phyloP scores from a whole-genome alignment of 2,329 filamentous ascomycete genomes.

The Coniochaeta hoffmannii region DNA sequence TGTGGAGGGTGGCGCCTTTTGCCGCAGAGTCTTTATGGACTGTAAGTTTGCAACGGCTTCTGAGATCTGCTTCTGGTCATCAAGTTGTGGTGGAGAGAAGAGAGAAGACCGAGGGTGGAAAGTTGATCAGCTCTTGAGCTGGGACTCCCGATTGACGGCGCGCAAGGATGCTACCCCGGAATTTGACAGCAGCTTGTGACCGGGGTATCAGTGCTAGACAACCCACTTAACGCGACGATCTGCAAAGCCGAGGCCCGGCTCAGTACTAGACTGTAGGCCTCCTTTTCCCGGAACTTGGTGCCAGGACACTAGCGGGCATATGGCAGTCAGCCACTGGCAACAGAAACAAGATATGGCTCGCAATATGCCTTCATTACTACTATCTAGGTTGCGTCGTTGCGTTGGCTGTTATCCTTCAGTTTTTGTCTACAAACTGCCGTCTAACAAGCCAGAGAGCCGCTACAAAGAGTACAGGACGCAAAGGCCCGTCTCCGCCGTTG shows the following conservation, averaged over 20 bases:
- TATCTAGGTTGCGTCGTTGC: background rate
- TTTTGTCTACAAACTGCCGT: background rate
- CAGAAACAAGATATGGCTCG: background rate
- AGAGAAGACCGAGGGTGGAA: background rate
- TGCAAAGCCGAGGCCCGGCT: background rate
- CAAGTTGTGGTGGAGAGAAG: background rate
- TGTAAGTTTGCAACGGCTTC: no score
- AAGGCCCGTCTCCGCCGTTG: background rate
- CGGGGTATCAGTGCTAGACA: background rate
- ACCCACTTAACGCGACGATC: background rate
- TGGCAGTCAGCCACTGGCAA: background rate
- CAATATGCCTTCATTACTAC: constrained; percentile 1
- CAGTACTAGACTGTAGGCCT: background rate
- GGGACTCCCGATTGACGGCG: background rate
- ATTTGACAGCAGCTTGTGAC: background rate
- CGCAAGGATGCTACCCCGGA: background rate
- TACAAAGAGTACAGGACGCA: background rate
- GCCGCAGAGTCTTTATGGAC: no score
- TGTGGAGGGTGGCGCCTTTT: background rate
- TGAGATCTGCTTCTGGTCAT: no score
- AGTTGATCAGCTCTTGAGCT: background rate
- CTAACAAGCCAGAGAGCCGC: background rate
- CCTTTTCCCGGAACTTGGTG: no score
- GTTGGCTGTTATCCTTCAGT: background rate
- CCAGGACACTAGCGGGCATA: no score